Evolutionary conservation across 2,329 filamentous ascomycete genomes (phyloP), one percentile per base, ranked within the genome.

Genomic region (Aspergillus sp.): DNA sequence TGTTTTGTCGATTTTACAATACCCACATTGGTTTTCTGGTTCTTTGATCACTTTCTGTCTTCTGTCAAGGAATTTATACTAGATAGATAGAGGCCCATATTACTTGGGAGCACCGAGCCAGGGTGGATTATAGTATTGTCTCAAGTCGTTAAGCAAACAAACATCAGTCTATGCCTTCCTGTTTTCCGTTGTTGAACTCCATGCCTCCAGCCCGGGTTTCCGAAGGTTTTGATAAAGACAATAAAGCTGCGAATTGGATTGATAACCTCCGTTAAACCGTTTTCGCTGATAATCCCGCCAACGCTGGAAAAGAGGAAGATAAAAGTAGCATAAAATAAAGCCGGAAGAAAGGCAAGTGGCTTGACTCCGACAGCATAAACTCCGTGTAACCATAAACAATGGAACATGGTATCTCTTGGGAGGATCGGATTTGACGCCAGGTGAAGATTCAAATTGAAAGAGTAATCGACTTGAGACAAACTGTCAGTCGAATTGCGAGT

Each of bases 361-460:
- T 25, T 51, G 45, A 43, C 34, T 17, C 7, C 34, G 54, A 57
- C 55, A 58, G 34, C 57, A 63, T 51, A 59, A 65, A 59, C 59
- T 62, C 63, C 48, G 59, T 61, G 48, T 47, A 64, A 61, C 51
- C 50, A 60, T 65, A 54, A n/a, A 58, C 54, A 49, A 38, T 58
- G 52, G 38, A 63, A 64, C 59, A 47, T 68, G 66, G 66, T 68
- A 68, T 69, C 63, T 66, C 60, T 50, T 55, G 49, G 63, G 48
- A 62, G 62, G 65, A 41, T 15, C 4, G 61, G 53, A 57, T 54
- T 62, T 65, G 62, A 41, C 68, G 66, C 66, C 67, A 53, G 54
- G 38, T 58, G 65, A 64, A 60, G 54, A 43, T 62, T 62, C 61
- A 57, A 57, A 55, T 60, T 13, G 15, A 11, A 64, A 61, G 34